A percentile compares a stretch with the other conserved stretches of the same genome.
phyloP scores from a whole-genome alignment of 2,329 filamentous ascomycete species.

The Aspergillus ruber region DNA sequence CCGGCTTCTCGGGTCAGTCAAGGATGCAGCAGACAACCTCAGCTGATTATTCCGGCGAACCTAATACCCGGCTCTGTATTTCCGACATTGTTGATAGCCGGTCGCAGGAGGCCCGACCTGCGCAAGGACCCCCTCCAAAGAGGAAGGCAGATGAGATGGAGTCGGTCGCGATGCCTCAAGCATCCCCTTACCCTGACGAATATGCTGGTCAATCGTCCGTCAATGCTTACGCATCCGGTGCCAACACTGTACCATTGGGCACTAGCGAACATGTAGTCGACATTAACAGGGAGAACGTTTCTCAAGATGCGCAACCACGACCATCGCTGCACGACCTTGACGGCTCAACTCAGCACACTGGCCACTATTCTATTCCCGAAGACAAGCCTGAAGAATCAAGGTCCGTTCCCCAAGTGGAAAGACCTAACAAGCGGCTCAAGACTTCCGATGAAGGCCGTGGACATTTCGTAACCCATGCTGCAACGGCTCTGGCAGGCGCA shows the following conservation, averaged over 20 bases:
- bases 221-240: not conserved
- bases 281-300: constrained; percentile 4
- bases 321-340: constrained; percentile 7
- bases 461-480: constrained; percentile 30
- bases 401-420: constrained; percentile 13
- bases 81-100: constrained; percentile 11
- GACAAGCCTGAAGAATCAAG: constrained; percentile 3
- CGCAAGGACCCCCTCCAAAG: constrained; percentile 13
- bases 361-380: constrained; percentile 5
- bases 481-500: constrained; percentile 34
- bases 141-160: constrained; percentile 27
- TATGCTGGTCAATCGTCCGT: too few species aligned
- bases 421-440: constrained; percentile 24
- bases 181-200: not conserved
- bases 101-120: not conserved
- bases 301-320: constrained; percentile 22
- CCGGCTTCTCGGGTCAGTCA: not conserved
- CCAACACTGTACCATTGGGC: not conserved
- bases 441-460: constrained; percentile 5
- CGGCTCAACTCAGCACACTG: constrained; percentile 10
- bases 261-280: not conserved
- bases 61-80: constrained; percentile 11
- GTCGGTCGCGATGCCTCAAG: not conserved
- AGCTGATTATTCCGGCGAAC: not conserved
- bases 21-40: not conserved